Evolutionary conservation across 176 grass and related monocot species (phyloP).

Genomic region (Miscanthus lutarioriparius): DNA sequence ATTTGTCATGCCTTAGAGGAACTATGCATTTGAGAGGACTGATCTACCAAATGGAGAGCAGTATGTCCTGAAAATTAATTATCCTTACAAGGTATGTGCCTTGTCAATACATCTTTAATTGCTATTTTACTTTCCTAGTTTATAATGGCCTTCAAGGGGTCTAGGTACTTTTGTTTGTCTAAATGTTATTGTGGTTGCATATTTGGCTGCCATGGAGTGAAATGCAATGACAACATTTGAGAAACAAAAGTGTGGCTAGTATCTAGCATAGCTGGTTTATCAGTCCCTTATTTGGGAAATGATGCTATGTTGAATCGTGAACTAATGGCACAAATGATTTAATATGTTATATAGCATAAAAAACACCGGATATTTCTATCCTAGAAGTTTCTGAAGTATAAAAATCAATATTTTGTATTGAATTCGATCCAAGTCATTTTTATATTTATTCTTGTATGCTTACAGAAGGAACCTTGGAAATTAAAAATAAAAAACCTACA

Average conservation of each 20-base stretch:
- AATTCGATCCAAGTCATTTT: background rate
- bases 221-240: background rate
- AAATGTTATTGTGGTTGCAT: background rate
- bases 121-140: background rate
- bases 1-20: conserved; percentile 63
- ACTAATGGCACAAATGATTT: background rate
- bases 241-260: background rate
- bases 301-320: background rate
- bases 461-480: background rate
- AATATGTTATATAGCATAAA: background rate
- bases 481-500: background rate
- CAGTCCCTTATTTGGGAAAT: background rate
- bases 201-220: background rate
- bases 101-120: conserved; percentile 25
- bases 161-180: background rate
- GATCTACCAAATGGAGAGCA: conserved; percentile 83
- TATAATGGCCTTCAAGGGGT: background rate
- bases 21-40: conserved; percentile 92
- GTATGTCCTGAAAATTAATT: conserved; percentile 97
- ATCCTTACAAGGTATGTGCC: conserved; percentile 75
- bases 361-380: background rate
- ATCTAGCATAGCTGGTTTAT: background rate
- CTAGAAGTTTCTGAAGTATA: background rate
- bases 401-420: background rate
- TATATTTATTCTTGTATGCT: background rate